Conservation (phyloP, 2,329 filamentous ascomycete species). For the Trichoderma citrinoviride region DNA sequence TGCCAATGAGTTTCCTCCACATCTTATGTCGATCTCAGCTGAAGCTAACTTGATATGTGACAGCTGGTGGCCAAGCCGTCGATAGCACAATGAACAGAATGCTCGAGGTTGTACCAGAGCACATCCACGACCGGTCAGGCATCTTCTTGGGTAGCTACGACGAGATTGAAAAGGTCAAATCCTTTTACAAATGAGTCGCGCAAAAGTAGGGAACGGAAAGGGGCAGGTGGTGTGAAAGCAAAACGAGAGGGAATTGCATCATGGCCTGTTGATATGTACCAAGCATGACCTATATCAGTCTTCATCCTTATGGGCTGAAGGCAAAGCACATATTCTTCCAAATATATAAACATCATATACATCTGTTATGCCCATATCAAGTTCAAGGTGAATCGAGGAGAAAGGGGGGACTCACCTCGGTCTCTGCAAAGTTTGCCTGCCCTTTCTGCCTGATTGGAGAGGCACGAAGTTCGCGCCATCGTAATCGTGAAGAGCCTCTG, state of each 20-base stretch:
- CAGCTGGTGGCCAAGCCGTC: conserved; percentile 87
- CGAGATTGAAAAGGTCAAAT: conserved; percentile 93
- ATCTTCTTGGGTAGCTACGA: conserved; percentile 96
- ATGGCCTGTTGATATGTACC: not conserved
- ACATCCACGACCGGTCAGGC: conserved; percentile 92
- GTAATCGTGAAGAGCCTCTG: no score
- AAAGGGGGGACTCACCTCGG: not conserved
- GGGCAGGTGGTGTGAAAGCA: not conserved
- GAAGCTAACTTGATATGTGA: conserved; percentile 31
- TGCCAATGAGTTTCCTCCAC: conserved; percentile 28
- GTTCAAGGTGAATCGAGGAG: not conserved
- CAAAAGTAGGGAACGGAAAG: not conserved
- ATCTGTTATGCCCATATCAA: no score
- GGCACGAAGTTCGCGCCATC: no score
- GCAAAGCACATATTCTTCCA: not conserved
- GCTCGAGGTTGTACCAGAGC: conserved; percentile 82
- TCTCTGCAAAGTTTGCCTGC: conserved; percentile 51
- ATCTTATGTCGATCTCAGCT: not conserved
- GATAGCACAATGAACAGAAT: conserved; percentile 90
- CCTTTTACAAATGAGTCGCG: conserved; percentile 56
- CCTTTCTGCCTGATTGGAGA: no score
- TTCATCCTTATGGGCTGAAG: not conserved
- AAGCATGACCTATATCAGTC: not conserved
- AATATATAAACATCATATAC: not conserved
- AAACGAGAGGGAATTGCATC: conserved; percentile 1